Conservation (phyloP, 2,329 filamentous ascomycete genomes). For the Penicillium sp. region DNA sequence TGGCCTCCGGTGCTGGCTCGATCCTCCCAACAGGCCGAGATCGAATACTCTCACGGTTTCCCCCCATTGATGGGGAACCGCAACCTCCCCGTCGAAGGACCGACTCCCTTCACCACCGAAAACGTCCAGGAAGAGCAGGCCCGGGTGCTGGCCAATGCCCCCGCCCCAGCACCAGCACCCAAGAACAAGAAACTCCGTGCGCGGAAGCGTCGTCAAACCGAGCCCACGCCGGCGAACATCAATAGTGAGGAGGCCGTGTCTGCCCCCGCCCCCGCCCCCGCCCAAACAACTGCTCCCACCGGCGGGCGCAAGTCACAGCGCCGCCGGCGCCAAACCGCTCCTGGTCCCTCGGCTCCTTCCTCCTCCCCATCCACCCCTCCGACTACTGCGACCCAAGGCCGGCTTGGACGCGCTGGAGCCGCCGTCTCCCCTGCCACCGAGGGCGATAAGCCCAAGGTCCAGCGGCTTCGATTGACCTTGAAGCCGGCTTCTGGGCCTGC, state of each 20-base stretch:
- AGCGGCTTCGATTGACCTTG: constrained; percentile 16
- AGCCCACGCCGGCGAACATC: not conserved
- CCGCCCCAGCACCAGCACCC: not conserved
- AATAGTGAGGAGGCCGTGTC: not conserved
- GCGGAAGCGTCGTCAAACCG: constrained; percentile 12
- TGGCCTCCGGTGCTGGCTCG: constrained; percentile 19
- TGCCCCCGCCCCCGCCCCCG: not conserved
- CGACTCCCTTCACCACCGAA: constrained; percentile 10
- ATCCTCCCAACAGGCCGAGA: constrained; percentile 10
- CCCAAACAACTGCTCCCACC: not conserved
- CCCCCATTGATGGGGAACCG: constrained; percentile 24
- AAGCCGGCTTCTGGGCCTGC: constrained; percentile 10
- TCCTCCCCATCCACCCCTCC: not conserved
- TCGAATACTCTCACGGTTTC: constrained; percentile 15
- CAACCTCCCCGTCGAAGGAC: constrained; percentile 15
- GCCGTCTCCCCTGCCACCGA: not conserved
- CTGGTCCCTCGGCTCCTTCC: not conserved
- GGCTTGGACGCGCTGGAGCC: not conserved
- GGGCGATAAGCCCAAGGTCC: constrained; percentile 8
- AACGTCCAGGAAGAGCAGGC: constrained; percentile 15
- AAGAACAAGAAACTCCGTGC: constrained; percentile 16
- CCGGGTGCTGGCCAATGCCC: constrained; percentile 2
- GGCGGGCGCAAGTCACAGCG: constrained; percentile 8
- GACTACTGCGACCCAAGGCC: not conserved
- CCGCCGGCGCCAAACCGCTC: constrained; percentile 8